phyloP scores from a whole-genome alignment of 352 stramenopile genomes.

The Phytophthora citricola region DNA sequence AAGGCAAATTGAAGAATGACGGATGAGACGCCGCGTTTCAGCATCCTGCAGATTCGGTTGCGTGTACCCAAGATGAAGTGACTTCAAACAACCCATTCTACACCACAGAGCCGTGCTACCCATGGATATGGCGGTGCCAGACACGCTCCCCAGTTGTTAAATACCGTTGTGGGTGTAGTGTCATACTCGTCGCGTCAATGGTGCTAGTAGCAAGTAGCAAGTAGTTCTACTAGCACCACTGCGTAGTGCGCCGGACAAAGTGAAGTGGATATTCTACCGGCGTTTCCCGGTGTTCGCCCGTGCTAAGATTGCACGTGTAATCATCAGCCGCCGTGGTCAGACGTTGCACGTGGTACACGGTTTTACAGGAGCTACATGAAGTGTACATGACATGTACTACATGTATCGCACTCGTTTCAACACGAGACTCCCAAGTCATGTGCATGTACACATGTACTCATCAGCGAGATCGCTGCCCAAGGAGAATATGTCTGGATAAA shows the following conservation, averaged over 20 bases:
- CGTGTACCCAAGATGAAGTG: constrained; percentile 15
- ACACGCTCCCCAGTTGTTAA: neutral
- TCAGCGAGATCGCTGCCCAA: too few species aligned
- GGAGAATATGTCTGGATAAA: too few species aligned
- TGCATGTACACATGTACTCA: too few species aligned
- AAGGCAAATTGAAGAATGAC: constrained; percentile 23
- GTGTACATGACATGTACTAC: too few species aligned
- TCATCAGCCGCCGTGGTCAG: neutral
- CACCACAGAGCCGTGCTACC: too few species aligned
- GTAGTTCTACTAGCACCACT: neutral
- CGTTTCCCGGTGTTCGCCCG: neutral
- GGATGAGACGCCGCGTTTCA: too few species aligned
- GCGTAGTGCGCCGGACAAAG: neutral
- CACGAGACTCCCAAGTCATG: too few species aligned
- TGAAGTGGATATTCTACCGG: constrained; percentile 18
- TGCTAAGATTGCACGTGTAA: constrained; percentile 2
- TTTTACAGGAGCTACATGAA: neutral
- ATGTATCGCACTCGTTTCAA: neutral
- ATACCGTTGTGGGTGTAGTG: constrained; percentile 2
- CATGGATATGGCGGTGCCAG: too few species aligned
- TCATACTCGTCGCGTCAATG: constrained; percentile 1
- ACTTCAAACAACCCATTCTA: constrained; percentile 12
- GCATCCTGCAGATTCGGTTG: neutral
- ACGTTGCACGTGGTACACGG: neutral
- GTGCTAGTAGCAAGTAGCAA: neutral